phyloP scores from a whole-genome alignment of 768 basidiomycete genomes.

The Clavaria fumosa region DNA sequence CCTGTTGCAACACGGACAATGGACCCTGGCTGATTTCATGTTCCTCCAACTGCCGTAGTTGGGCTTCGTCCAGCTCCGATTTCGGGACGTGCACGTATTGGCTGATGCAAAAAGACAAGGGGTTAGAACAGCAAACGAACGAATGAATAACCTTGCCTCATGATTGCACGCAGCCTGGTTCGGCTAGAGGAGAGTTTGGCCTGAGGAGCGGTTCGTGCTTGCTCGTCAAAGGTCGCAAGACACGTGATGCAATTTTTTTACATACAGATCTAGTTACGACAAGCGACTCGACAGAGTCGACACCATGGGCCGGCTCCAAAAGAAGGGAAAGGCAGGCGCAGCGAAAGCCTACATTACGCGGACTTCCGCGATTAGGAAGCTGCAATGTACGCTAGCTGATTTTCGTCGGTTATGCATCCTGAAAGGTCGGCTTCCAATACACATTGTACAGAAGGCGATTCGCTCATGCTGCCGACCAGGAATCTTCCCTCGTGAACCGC shows the following conservation, averaged over 20 bases:
- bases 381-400: constrained; percentile 93
- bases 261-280: too few species aligned
- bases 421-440: too few species aligned
- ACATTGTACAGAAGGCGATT: too few species aligned
- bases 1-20: constrained; percentile 88
- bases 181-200: too few species aligned
- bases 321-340: constrained; percentile 83
- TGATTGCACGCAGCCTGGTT: constrained; percentile 9
- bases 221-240: not conserved
- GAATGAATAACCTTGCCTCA: too few species aligned
- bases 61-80: constrained; percentile 94
- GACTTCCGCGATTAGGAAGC: constrained; percentile 81
- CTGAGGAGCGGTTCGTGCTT: not conserved
- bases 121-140: constrained; percentile 1
- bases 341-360: constrained; percentile 88
- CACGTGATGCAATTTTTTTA: too few species aligned
- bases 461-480: constrained; percentile 34
- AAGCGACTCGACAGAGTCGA: too few species aligned
- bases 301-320: constrained; percentile 58
- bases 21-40: constrained; percentile 99
- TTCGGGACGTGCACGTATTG: constrained; percentile 96
- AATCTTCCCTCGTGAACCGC: constrained; percentile 94
- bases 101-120: constrained; percentile 27
- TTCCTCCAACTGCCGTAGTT: constrained; percentile 90
- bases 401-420: constrained; percentile 94